A percentile compares a stretch with the other conserved stretches of the same genome.
These are phyloP conservation scores for Candida loeiensis DNA, from an alignment of 805 yeast genomes.

Conservation along the genomic window DNA sequence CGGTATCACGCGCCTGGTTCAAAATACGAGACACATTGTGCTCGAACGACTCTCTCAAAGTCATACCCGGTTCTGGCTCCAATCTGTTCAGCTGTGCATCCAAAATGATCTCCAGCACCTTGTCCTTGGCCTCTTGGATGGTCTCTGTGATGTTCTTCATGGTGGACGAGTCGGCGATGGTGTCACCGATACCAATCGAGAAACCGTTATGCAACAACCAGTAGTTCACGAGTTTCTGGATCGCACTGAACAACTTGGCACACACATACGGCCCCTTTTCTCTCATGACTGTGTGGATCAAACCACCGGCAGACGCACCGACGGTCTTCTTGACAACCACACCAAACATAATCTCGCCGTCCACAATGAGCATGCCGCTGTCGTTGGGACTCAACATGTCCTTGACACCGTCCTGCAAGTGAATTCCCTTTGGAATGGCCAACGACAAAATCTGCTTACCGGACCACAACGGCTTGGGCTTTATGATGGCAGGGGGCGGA, in stretches of 20 bases:
- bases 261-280: constrained; percentile 93
- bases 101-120: constrained; percentile 88
- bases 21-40: constrained; percentile 92
- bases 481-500: constrained; percentile 90
- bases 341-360: constrained; percentile 97
- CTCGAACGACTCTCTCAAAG: constrained; percentile 96
- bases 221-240: constrained; percentile 92
- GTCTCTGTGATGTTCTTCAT: constrained; percentile 93
- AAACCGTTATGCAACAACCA: constrained; percentile 97
- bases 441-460: constrained; percentile 92
- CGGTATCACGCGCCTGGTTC: constrained; percentile 98
- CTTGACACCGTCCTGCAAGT: constrained; percentile 87
- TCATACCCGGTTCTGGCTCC: constrained; percentile 99
- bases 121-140: constrained; percentile 85
- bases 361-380: constrained; percentile 90
- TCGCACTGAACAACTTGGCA: constrained; percentile 84
- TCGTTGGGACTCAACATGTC: constrained; percentile 84
- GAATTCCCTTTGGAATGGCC: constrained; percentile 95
- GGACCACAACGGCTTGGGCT: constrained; percentile 96
- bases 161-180: constrained; percentile 96
- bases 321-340: constrained; percentile 97
- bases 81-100: constrained; percentile 88
- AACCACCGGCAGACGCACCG: constrained; percentile 98
- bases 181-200: constrained; percentile 99
- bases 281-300: constrained; percentile 94